Percentiles rank a stretch among this genome's conserved stretches.
These are phyloP conservation scores for Moesziomyces sp. DNA, from an alignment of 1,284 basidiomycete species.

Conservation along the genomic window DNA sequence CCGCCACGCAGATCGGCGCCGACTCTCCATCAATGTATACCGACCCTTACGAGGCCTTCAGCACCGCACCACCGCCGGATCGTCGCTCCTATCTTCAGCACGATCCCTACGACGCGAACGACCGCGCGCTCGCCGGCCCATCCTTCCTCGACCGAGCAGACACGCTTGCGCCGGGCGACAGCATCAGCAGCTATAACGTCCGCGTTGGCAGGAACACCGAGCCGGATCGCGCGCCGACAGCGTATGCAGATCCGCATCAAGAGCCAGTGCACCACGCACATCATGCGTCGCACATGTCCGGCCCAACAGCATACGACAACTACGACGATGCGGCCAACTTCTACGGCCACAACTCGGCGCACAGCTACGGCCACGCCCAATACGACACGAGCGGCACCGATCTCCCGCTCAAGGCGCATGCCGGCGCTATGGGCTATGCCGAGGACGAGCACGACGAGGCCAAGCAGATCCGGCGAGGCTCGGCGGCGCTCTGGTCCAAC, in stretches of 20 bases:
- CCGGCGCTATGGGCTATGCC: slow-evolving; percentile 58
- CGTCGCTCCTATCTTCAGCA: slow-evolving; percentile 22
- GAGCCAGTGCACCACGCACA: slow-evolving; percentile 2
- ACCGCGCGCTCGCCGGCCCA: slow-evolving; percentile 19
- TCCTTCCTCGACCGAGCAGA: slow-evolving; percentile 33
- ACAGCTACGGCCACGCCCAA: slow-evolving; percentile 14
- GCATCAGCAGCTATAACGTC: slow-evolving; percentile 54
- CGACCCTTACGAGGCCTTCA: slow-evolving; percentile 51
- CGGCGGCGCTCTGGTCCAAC: slow-evolving; percentile 32
- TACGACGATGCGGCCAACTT: slow-evolving; percentile 19
- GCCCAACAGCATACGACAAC: slow-evolving; percentile 1
- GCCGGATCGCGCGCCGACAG: slow-evolving; percentile 5
- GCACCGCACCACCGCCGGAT: slow-evolving; percentile 18
- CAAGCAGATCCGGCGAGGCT: slow-evolving; percentile 48
- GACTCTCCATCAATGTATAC: slow-evolving; percentile 57
- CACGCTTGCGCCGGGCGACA: slow-evolving; percentile 51
- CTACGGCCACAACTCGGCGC: slow-evolving; percentile 10
- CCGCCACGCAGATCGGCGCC: slow-evolving; percentile 21
- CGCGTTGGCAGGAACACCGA: slow-evolving; percentile 32
- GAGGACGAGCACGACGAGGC: slow-evolving; percentile 63
- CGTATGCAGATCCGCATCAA: slow-evolving; percentile 10
- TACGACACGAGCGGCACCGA: slow-evolving; percentile 44
- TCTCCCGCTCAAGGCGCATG: slow-evolving; percentile 49
- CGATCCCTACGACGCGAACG: slow-evolving; percentile 36
- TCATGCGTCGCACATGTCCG: slow-evolving; percentile 9